phyloP scores from a whole-genome alignment of 129 eudicot species.

The Tanacetum coccineum region DNA sequence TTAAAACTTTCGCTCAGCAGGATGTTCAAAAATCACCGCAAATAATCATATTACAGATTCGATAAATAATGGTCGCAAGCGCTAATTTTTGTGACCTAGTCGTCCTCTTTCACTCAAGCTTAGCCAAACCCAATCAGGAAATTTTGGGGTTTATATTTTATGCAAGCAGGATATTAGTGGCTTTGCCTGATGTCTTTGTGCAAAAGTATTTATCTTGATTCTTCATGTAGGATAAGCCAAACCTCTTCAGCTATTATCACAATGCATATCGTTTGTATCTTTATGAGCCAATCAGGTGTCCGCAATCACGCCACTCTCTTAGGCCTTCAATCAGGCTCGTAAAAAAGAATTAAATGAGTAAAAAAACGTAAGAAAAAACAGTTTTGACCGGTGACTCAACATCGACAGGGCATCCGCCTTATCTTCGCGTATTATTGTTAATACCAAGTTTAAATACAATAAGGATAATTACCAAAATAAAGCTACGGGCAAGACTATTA shows the following conservation, averaged over 20 bases:
- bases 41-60: no score
- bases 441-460: neutral
- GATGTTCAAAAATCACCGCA: no score
- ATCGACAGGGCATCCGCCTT: no score
- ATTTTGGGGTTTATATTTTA: constrained; percentile 53
- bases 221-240: constrained; percentile 72
- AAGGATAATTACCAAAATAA: constrained; percentile 46
- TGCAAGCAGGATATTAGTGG: constrained; percentile 68
- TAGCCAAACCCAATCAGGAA: constrained; percentile 77
- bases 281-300: constrained; percentile 62
- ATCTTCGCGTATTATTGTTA: no score
- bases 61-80: no score
- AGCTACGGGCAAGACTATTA: constrained; percentile 75
- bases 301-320: constrained; percentile 43
- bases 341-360: constrained; percentile 14
- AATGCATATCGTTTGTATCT: constrained; percentile 58
- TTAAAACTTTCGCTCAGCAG: no score
- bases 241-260: constrained; percentile 77
- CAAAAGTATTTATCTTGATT: constrained; percentile 57
- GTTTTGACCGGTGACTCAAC: neutral
- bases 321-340: constrained; percentile 38
- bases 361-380: neutral
- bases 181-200: constrained; percentile 73
- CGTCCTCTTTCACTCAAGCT: constrained; percentile 66
- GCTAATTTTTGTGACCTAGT: no score